Conservation (phyloP, 345 rosid species). For the Chamaenerion angustifolium region DNA sequence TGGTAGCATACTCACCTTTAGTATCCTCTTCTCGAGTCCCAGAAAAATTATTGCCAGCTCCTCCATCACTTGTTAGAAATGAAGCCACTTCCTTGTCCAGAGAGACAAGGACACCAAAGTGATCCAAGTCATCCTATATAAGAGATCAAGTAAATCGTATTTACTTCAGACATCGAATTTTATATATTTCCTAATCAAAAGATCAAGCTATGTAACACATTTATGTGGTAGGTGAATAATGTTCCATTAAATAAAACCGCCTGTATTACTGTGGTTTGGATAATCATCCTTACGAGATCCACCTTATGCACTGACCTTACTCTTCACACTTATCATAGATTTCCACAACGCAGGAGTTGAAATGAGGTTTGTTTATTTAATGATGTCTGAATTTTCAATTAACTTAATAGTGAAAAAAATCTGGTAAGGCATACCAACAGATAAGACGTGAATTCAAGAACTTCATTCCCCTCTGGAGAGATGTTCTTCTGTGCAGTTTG, state of each 20-base stretch:
- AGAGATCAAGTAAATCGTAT: conserved; percentile 1
- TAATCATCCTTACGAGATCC: too few species aligned
- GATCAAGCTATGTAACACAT: too few species aligned
- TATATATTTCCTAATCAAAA: background rate
- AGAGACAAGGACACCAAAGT: conserved; percentile 34
- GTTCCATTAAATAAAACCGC: too few species aligned
- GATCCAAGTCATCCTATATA: conserved; percentile 51
- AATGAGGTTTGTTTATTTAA: too few species aligned
- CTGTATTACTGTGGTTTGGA: too few species aligned
- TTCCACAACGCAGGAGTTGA: too few species aligned
- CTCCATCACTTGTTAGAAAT: conserved; percentile 39
- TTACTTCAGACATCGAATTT: background rate
- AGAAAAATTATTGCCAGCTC: conserved; percentile 30
- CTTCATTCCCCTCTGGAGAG: conserved; percentile 29
- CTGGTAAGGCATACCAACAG: conserved; percentile 27
- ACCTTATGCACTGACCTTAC: too few species aligned
- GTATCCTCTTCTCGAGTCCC: conserved; percentile 36
- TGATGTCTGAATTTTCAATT: background rate
- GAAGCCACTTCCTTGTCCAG: conserved; percentile 48
- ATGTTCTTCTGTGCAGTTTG: conserved; percentile 27
- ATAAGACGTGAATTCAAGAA: conserved; percentile 33
- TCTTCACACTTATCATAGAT: too few species aligned
- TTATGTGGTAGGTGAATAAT: too few species aligned
- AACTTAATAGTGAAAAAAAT: background rate
- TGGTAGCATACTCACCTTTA: conserved; percentile 21